These are phyloP conservation scores for Paspalum notatum DNA, from an alignment of 176 grass and related monocot genomes.

Conservation along the genomic window DNA sequence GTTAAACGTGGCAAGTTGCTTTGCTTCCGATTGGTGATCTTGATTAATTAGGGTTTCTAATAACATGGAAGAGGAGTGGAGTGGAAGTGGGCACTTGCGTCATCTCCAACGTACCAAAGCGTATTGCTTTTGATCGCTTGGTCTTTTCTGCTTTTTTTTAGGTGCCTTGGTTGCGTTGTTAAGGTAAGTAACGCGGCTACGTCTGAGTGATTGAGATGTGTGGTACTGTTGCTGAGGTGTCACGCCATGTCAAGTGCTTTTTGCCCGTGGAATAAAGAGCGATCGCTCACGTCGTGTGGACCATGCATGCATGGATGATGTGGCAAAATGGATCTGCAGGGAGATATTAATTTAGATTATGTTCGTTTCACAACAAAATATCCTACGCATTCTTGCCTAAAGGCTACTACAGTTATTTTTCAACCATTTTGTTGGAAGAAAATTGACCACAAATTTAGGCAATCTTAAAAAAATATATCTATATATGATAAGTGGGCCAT, in stretches of 20 bases:
- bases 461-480: no score
- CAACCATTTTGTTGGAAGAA: no score
- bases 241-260: constrained; percentile 18
- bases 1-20: constrained; percentile 33
- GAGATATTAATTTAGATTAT: neutral
- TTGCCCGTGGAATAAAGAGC: constrained; percentile 6
- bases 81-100: constrained; percentile 25
- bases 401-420: no score
- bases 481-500: no score
- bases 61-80: neutral
- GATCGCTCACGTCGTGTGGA: neutral
- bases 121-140: neutral
- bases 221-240: constrained; percentile 23
- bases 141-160: constrained; percentile 16
- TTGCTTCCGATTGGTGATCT: neutral
- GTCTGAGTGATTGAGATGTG: neutral
- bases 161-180: constrained; percentile 22
- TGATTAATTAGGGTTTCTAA: neutral
- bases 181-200: constrained; percentile 9
- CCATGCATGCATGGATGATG: neutral
- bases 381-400: no score
- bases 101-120: constrained; percentile 36
- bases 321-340: neutral
- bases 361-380: no score
- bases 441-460: no score